Evolutionary conservation across 192 early-diverging fungal species (phyloP), one percentile per base, ranked within the genome.

Genomic region (Umbelopsis sp.): DNA sequence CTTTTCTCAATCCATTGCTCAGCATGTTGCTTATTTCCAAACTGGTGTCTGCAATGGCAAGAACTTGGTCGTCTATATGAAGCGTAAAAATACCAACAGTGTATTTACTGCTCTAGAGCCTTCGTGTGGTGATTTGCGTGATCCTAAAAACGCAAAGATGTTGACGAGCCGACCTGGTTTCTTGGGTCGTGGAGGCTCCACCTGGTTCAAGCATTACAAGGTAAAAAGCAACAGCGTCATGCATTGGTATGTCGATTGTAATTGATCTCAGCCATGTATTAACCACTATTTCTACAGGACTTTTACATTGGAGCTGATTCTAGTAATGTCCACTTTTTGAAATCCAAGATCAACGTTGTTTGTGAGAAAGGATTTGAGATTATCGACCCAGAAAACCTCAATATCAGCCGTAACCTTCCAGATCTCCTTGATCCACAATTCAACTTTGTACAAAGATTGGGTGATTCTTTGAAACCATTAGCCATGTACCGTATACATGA

Each of bases 301-400:
- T 96, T 96, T 74, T 98, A 97, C 74, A 91, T 98, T 81, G 94
- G 94, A 26, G 87, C 92, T 20, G 96, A 98, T 81, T 88, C 93
- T 16, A 92, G 83, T 25, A 92, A 91, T 36, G 82, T 99, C 65
- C 92, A 97, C 74, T 96, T 95, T 73, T 81, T 97, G 73, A 91
- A 90, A 34, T 90, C 91, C 21, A 94, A 91, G 45, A 79, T 99
- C 21, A 93, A 90, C 80, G 92, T 99, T 6, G 96, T 94, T 21
- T 96, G 95, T 78, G 85, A 85, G 45, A 94, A 95, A 74, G 96
- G 97, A 4, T 99, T 99, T 79, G 96, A 99, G 77, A 86, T 99
- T 38, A 92, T 99, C 29, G 93, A 98, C 77, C 80, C 96, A 66
- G 90, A 93, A 8, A 91, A 93, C 16, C 84, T 96, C 50, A 91